These are phyloP conservation scores for Geotrichum ghanense DNA, from an alignment of 805 yeast genomes.

Conservation along the genomic window DNA sequence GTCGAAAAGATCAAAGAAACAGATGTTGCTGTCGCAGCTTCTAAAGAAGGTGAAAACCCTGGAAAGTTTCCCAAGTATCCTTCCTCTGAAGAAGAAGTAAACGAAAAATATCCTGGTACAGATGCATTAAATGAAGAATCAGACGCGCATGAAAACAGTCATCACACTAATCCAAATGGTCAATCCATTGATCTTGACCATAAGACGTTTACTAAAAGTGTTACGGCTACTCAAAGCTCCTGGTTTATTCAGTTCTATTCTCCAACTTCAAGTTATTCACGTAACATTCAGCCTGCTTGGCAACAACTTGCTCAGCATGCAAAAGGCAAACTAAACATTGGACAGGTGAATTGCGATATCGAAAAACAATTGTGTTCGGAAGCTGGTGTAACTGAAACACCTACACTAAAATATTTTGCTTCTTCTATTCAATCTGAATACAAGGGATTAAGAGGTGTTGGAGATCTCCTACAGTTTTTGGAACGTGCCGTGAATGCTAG, in stretches of 20 bases:
- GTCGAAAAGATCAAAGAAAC: background rate
- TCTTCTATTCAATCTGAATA: constrained; percentile 20
- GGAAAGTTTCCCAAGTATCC: constrained; percentile 7
- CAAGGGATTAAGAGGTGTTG: constrained; percentile 23
- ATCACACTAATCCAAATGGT: constrained; percentile 25
- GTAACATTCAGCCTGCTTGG: constrained; percentile 28
- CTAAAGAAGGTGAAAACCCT: background rate
- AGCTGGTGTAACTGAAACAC: constrained; percentile 22
- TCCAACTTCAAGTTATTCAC: constrained; percentile 31
- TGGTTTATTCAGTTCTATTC: constrained; percentile 32
- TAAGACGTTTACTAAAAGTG: constrained; percentile 18
- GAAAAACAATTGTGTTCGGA: constrained; percentile 23
- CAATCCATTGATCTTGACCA: constrained; percentile 20
- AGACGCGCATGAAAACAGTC: constrained; percentile 2
- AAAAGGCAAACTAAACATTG: constrained; percentile 27
- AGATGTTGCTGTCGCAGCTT: background rate
- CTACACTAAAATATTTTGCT: constrained; percentile 18
- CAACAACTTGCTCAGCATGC: constrained; percentile 22
- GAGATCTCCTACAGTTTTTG: constrained; percentile 26
- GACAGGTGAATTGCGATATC: constrained; percentile 30
- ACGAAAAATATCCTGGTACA: constrained; percentile 6
- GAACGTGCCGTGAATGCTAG: constrained; percentile 20
- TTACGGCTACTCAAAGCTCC: constrained; percentile 22
- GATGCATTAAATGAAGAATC: constrained; percentile 3
- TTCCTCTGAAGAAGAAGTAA: constrained; percentile 6